Conservation (phyloP, 1,284 basidiomycete genomes). For the Xerocomus nothofagi region DNA sequence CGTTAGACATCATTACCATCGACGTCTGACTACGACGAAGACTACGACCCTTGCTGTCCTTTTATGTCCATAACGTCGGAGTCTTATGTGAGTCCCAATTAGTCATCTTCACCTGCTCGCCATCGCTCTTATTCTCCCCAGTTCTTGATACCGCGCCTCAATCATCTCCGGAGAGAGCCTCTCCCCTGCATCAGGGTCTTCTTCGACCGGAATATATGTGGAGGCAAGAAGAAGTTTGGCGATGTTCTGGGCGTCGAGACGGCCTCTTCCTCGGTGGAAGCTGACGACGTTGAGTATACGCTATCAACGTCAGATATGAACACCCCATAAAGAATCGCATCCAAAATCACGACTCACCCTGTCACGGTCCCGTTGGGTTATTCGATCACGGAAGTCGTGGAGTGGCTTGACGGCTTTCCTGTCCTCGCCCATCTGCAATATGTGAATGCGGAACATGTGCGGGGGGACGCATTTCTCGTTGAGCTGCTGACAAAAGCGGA, state of each 20-base stretch:
- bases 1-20: neutral
- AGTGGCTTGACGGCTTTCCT: slow-evolving; percentile 27
- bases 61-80: neutral
- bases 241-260: slow-evolving; percentile 21
- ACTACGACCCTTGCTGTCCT: neutral
- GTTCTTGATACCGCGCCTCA: slow-evolving; percentile 9
- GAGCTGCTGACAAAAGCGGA: slow-evolving; percentile 13
- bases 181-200: slow-evolving; percentile 24
- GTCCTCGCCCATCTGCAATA: slow-evolving; percentile 29
- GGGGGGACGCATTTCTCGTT: slow-evolving; percentile 8
- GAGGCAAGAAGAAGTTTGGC: slow-evolving; percentile 25
- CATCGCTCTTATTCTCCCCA: slow-evolving; percentile 21
- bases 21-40: neutral
- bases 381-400: slow-evolving; percentile 25
- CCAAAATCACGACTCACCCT: slow-evolving; percentile 20
- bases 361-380: slow-evolving; percentile 18
- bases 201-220: slow-evolving; percentile 18
- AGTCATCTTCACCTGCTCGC: slow-evolving; percentile 6
- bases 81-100: neutral
- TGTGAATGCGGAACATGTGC: slow-evolving; percentile 28
- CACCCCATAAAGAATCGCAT: neutral
- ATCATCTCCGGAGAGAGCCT: slow-evolving; percentile 16
- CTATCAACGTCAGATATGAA: slow-evolving; percentile 9
- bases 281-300: slow-evolving; percentile 27
- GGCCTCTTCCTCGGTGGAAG: slow-evolving; percentile 27